Conservation (phyloP, 495 filamentous ascomycete genomes). For the Aspergillus mulundensis region DNA sequence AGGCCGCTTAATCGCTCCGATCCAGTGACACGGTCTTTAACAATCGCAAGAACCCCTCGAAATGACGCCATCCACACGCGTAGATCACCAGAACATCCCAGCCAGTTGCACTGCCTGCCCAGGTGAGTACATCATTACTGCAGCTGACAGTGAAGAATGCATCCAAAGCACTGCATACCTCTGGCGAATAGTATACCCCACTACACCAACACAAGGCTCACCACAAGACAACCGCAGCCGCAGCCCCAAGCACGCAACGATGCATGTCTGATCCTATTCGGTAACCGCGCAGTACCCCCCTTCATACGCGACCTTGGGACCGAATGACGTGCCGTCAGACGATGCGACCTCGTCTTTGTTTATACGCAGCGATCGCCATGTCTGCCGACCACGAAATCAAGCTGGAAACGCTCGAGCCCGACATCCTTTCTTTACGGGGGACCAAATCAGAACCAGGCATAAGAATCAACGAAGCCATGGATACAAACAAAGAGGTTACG, state of each 20-base stretch:
- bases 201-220: not conserved
- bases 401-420: not conserved
- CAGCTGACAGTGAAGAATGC: not conserved
- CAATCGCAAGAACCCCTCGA: not conserved
- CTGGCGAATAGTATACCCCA: too few species aligned
- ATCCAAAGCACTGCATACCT: too few species aligned
- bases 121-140: not conserved
- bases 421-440: not conserved
- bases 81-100: not conserved
- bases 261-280: not conserved
- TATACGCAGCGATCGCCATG: not conserved
- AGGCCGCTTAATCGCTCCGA: too few species aligned
- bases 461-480: not conserved
- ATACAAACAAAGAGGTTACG: conserved; percentile 1
- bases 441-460: not conserved
- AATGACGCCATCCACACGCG: not conserved
- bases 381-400: not conserved
- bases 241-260: not conserved
- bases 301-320: not conserved
- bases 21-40: not conserved
- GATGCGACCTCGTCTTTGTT: not conserved
- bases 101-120: too few species aligned
- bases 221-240: not conserved
- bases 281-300: not conserved
- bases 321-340: not conserved